A percentile compares a stretch with the other conserved stretches of the same genome.
Conservation (phyloP, 2,329 filamentous ascomycete species). For the Lomentospora prolificans region DNA sequence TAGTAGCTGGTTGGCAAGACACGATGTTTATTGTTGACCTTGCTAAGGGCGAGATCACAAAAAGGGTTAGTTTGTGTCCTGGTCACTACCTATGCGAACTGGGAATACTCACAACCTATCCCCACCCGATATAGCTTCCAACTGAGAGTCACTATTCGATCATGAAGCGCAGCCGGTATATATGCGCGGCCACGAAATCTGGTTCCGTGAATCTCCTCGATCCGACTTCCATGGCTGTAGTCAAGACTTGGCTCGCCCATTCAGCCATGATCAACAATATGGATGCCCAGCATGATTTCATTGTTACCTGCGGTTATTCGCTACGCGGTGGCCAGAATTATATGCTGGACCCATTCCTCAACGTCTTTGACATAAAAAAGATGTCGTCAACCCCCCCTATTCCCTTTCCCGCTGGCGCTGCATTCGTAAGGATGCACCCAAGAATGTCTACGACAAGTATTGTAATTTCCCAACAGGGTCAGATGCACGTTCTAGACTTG, state of each 20-base stretch:
- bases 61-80: conserved; percentile 40
- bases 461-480: conserved; percentile 81
- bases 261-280: conserved; percentile 86
- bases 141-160: conserved; percentile 74
- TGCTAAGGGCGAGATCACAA: conserved; percentile 60
- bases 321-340: conserved; percentile 62
- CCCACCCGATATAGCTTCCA: conserved; percentile 38
- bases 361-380: conserved; percentile 92
- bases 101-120: not conserved
- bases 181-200: conserved; percentile 79
- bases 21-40: conserved; percentile 71
- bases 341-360: conserved; percentile 85
- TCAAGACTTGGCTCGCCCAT: conserved; percentile 87
- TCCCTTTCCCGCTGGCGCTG: conserved; percentile 83
- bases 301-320: conserved; percentile 92
- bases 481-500: conserved; percentile 91
- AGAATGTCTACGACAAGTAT: conserved; percentile 92
- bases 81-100: not conserved
- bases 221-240: conserved; percentile 62
- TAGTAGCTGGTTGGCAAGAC: conserved; percentile 79
- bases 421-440: conserved; percentile 93
- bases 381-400: conserved; percentile 82
- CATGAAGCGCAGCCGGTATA: conserved; percentile 84
- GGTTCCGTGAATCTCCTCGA: conserved; percentile 84
- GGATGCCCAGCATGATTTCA: conserved; percentile 90